Conservation (phyloP, 2,329 filamentous ascomycete genomes). For the Didymella segeticola region DNA sequence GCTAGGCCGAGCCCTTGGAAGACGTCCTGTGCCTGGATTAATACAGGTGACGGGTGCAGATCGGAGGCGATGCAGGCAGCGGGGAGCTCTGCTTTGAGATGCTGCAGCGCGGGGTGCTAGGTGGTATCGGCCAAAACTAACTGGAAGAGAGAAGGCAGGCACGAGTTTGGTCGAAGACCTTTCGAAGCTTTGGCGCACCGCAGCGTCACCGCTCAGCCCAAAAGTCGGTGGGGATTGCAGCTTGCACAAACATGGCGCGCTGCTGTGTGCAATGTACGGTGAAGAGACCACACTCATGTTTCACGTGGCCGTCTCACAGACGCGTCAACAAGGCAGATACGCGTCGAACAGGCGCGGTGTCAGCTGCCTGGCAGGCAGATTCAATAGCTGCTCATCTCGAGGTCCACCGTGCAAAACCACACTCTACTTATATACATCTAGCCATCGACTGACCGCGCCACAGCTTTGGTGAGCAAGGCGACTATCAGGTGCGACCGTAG, state of each 20-base stretch:
- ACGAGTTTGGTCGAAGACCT: conserved; percentile 7
- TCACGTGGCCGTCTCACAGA: conserved; percentile 14
- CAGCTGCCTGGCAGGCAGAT: conserved; percentile 17
- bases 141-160: conserved; percentile 14
- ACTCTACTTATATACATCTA: conserved; percentile 6
- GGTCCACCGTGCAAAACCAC: conserved; percentile 1
- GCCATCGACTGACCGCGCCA: conserved; percentile 8
- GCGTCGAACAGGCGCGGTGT: conserved; percentile 23
- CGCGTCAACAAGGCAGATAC: conserved; percentile 15
- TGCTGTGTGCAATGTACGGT: conserved; percentile 14
- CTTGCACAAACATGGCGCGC: conserved; percentile 13
- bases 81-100: background rate
- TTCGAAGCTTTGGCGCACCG: conserved; percentile 15
- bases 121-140: conserved; percentile 3
- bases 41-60: conserved; percentile 1
- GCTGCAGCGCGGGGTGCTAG: conserved; percentile 1
- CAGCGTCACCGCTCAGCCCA: conserved; percentile 13
- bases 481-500: background rate
- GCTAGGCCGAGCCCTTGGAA: conserved; percentile 15
- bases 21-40: conserved; percentile 6
- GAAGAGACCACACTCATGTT: conserved; percentile 12
- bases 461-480: background rate
- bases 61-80: conserved; percentile 1
- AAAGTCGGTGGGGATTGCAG: conserved; percentile 14
- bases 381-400: background rate